Evolutionary conservation across 140 eudicot species (phyloP).

Genomic region (Oenanthe javanica): DNA sequence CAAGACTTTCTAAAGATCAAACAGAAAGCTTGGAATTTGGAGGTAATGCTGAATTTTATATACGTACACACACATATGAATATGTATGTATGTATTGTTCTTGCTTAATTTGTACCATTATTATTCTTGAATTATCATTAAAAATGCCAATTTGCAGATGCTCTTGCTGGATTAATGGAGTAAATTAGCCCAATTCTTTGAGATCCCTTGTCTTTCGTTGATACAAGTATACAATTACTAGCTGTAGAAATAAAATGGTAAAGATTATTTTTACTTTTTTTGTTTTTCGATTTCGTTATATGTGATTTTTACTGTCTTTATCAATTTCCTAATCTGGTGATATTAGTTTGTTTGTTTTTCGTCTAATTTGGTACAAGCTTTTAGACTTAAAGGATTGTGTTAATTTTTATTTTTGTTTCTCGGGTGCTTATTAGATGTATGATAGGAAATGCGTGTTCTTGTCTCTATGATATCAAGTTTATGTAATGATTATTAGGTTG

Average conservation of each 20-base stretch:
- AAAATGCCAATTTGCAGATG: constrained; percentile 1
- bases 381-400: not conserved
- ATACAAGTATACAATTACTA: not conserved
- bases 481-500: not conserved
- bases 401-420: not conserved
- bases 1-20: not conserved
- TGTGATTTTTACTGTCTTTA: not conserved
- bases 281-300: not conserved
- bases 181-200: not conserved
- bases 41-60: not conserved
- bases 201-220: not conserved
- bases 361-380: not conserved
- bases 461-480: not conserved
- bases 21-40: not conserved
- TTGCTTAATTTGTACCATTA: not conserved
- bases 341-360: not conserved
- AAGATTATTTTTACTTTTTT: not conserved
- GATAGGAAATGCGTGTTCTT: not conserved
- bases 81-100: not conserved
- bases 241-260: not conserved
- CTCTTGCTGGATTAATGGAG: not conserved
- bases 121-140: not conserved
- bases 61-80: not conserved
- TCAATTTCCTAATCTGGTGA: not conserved
- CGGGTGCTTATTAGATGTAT: not conserved